Evolutionary conservation across 140 eudicot genomes (phyloP), one percentile per base, ranked within the genome.

Genomic region (Stevia rebaudiana): DNA sequence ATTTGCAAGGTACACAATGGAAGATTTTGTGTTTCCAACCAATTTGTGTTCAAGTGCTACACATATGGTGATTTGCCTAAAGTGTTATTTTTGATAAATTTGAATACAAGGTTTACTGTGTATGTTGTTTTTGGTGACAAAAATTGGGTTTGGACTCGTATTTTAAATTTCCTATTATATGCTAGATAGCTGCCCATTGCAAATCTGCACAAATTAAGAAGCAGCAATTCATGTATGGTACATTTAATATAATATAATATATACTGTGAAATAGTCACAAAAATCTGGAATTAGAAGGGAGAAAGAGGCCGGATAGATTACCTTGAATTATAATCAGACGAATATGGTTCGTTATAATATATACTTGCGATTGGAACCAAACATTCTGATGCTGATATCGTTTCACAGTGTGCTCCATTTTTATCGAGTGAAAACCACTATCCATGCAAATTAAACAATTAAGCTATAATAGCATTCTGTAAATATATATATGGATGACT

Each of bases 101-200:
- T 64, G 46, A 64, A 64, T 7, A 64, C 58, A 3, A 68, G 73
- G 31, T 68, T 53, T 17, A 53, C 73, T 13, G 53, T 40, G 53
- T 53, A 68, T 41, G 28, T 12, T 50, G 8, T 68, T 15, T 1
- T 19, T 5, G 73, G 55, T 3, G 65, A 37, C 63, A 68, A 68
- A 53, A 37, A 23, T 15, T 51, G 43, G 30, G 73, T 3, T 68
- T 10, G 44, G 13, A 68, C 43, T 13, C 12, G 73, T 52, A n/a
- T 39, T 41, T 25, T 53, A 11, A 37, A 53, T 10, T 13, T 39
- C 10, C 8, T 1, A 0, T 33, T 12, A 2, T 2, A 6, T 39
- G 73, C 11, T 5, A 52, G 13, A 40, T 52, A 67, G 25, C 52
- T 18, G n/a, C 63, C 73, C 35, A 1, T 19, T 1, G 23, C n/a